Conservation (phyloP, 768 basidiomycete genomes). For the Hericium alpestre region DNA sequence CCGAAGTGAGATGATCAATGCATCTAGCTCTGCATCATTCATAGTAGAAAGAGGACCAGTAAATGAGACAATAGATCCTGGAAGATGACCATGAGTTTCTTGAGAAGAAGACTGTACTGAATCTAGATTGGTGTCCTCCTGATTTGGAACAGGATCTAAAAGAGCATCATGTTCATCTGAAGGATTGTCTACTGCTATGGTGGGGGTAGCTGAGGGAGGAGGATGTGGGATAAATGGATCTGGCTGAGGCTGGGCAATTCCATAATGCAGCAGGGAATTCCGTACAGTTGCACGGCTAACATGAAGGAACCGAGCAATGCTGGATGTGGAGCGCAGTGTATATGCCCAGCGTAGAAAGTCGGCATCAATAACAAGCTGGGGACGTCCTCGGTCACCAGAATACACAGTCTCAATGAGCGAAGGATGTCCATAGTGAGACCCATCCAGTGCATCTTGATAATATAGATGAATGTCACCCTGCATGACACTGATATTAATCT, state of each 20-base stretch:
- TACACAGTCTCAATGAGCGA: background rate
- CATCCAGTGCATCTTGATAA: background rate
- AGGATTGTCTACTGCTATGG: too few species aligned
- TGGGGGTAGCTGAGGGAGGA: too few species aligned
- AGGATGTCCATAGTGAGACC: conserved; percentile 1
- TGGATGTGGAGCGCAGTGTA: conserved; percentile 4
- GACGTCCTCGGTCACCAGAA: too few species aligned
- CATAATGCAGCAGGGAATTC: background rate
- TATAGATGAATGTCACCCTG: background rate
- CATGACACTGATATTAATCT: background rate
- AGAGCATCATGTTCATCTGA: too few species aligned
- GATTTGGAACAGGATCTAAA: too few species aligned
- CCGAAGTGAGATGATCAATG: background rate
- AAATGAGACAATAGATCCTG: conserved; percentile 5
- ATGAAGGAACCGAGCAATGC: conserved; percentile 12
- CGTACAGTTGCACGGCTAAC: conserved; percentile 11
- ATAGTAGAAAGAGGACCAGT: conserved; percentile 5
- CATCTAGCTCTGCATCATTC: conserved; percentile 10
- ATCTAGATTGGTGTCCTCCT: too few species aligned
- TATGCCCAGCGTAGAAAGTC: conserved; percentile 15
- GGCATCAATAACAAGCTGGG: conserved; percentile 5
- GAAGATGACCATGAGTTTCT: too few species aligned
- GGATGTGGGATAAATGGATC: too few species aligned
- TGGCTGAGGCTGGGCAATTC: too few species aligned
- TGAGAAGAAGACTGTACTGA: too few species aligned